These are phyloP conservation scores for Aspergillus sp. DNA, from an alignment of 2,329 filamentous ascomycete genomes.

Conservation along the genomic window DNA sequence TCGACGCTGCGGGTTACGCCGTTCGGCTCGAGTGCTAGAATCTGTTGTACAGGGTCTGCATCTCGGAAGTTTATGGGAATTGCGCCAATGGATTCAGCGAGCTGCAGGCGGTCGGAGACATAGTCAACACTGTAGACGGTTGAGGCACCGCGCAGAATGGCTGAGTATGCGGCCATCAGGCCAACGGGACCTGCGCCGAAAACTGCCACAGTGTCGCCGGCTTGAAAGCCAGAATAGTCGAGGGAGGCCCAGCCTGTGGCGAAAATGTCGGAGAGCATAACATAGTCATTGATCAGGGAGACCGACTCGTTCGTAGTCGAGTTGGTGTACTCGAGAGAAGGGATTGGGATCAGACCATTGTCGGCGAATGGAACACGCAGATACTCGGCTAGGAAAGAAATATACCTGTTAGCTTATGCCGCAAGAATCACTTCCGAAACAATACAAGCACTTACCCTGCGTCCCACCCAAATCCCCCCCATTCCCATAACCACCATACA, in stretches of 20 bases:
- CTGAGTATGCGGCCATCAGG: conserved; percentile 59
- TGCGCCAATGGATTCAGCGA: conserved; percentile 51
- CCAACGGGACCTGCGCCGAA: conserved; percentile 60
- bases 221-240: conserved; percentile 30
- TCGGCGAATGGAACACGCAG: conserved; percentile 13
- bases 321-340: conserved; percentile 3
- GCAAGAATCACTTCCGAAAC: not conserved
- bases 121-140: conserved; percentile 57
- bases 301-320: not conserved
- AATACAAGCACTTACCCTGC: conserved; percentile 4
- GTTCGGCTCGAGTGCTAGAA: conserved; percentile 18
- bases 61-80: conserved; percentile 55
- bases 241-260: conserved; percentile 34
- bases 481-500: not conserved
- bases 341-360: conserved; percentile 9
- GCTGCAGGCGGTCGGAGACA: conserved; percentile 52
- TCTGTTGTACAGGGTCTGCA: conserved; percentile 40
- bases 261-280: conserved; percentile 33
- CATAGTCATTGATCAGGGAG: conserved; percentile 10
- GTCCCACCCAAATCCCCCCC: conserved; percentile 5
- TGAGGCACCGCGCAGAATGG: conserved; percentile 52
- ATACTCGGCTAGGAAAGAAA: conserved; percentile 9
- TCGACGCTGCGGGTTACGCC: conserved; percentile 11
- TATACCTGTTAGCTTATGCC: not conserved
- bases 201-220: conserved; percentile 52